Base-by-base conservation (phyloP, 2,329 filamentous ascomycete genomes). In the Apiospora marii region DNA sequence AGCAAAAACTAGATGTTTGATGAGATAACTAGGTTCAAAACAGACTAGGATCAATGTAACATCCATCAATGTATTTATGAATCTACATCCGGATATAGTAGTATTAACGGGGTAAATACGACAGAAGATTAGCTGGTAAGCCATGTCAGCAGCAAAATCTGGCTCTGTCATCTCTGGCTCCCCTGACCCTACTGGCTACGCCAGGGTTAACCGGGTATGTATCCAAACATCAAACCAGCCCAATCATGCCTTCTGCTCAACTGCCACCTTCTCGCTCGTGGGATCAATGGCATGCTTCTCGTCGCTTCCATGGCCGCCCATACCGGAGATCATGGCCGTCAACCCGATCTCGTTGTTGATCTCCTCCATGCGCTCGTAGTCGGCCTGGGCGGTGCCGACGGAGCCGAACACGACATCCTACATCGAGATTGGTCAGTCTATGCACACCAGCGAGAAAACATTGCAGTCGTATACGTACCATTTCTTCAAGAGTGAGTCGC, bases 291-390 rank as follows among this genome's bases (percentile, higher is more conserved):
- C 30, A 12, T 61, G 53, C 8, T 61, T 61, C 30, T 61, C 53
- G 19, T 61, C 30, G 30, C 30, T 61, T 19, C 30, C 53, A 37
- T 61, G 30, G 30, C 19, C 22, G 7, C 73, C 58, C 5, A 78
- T 68, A 10, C 77, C 79, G 3, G 79, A 77, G 16, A 86, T 76
- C 74, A 86, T 80, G n/a, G 81, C 80, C 1, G 80, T 84, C 1
- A 94, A 83, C 0, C 92, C 92, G 74, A 94, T 90, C 77, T 93
- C 92, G 44, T 84, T 83, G 79, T 93, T 92, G 77, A 94, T 93
- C 80, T 92, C 89, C n/a, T 87, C 87, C 91, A 94, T 94, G 41
- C 92, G 87, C 81, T 92, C 90, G 70, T 88, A 86, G 78, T 94
- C 92, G 1, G 90, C 89, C 68, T 89, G 87, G 0, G 92, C 92